Evolutionary conservation across 2,329 filamentous ascomycete genomes (phyloP), one percentile per base, ranked within the genome.

Genomic region (Rhinocladiella mackenziei): DNA sequence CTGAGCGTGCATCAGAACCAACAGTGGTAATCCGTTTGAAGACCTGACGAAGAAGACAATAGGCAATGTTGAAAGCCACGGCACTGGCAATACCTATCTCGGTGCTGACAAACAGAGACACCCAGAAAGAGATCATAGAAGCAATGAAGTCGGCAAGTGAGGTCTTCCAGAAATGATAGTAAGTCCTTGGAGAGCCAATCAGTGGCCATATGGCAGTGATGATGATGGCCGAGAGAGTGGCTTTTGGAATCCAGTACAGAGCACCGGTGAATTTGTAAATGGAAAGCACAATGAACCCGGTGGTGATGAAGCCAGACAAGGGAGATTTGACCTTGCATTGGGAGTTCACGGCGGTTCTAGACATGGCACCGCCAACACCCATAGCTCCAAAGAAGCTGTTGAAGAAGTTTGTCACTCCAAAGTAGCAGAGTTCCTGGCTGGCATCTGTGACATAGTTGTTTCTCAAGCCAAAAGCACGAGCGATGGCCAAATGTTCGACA

Each of bases 181-280:
- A 82, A 7, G 75, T 69, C 2, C 68, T 72, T 0, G 78, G 73
- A 0, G 77, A 71, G 0, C 76, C 75, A 32, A 83, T 77, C 5
- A 83, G 67, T 28, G 79, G 77, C 62, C 76, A 76, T 0, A 83
- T 78, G 4, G 80, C 80, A 47, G 76, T 78, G 53, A 83, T 81
- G 51, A 84, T 82, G 48, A 84, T 81, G 2, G 79, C 80, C 1
- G 80, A 74, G 1, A 84, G 68, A 0, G 77, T 81, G 0, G 80
- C 72, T 54, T 81, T 81, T 1, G 81, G 80, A n/a, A 84, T 78
- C 77, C 78, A 84, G 62, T 79, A 82, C 0, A 84, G 68, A 0
- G 76, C 74, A 0, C 74, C 75, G 0, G 75, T 75, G 26, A 83
- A 72, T 46, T 78, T 72, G 56, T 78, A 83, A 18, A 84, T 74